Percentiles rank a stretch among this genome's conserved stretches.
Evolutionary conservation across 768 basidiomycete genomes (phyloP).

Genomic region (Podaxis carcinomalis): DNA sequence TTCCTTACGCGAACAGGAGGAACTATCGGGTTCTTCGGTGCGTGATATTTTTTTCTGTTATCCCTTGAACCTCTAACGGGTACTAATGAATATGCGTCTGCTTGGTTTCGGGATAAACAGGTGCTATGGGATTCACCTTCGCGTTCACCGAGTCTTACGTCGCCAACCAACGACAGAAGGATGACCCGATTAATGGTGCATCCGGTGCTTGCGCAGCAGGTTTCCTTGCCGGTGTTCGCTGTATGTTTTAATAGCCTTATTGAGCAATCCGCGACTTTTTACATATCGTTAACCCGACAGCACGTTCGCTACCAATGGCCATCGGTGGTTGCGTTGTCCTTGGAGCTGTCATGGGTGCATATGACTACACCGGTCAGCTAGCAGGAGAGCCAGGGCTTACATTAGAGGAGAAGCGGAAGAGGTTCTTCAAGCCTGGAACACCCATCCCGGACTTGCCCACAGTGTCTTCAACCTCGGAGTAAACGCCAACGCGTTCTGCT

Average conservation of each 20-base stretch:
- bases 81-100: slow-evolving; percentile 1
- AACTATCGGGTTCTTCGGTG: slow-evolving; percentile 90
- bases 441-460: slow-evolving; percentile 34
- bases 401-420: slow-evolving; percentile 67
- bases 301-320: slow-evolving; percentile 80
- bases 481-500: slow-evolving; percentile 12
- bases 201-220: slow-evolving; percentile 91
- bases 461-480: slow-evolving; percentile 23
- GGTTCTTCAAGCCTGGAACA: slow-evolving; percentile 71
- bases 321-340: slow-evolving; percentile 74
- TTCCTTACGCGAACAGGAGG: slow-evolving; percentile 84
- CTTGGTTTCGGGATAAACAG: slow-evolving; percentile 33
- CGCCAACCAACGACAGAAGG: slow-evolving; percentile 73
- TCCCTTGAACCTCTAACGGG: neutral
- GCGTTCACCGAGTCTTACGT: slow-evolving; percentile 77
- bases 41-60: slow-evolving; percentile 22
- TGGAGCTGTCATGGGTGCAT: slow-evolving; percentile 76
- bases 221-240: slow-evolving; percentile 82
- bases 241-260: slow-evolving; percentile 35
- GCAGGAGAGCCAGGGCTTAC: slow-evolving; percentile 37
- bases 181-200: slow-evolving; percentile 81
- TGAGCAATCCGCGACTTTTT: slow-evolving; percentile 12
- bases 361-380: slow-evolving; percentile 73
- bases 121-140: slow-evolving; percentile 86
- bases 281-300: slow-evolving; percentile 32